Evolutionary conservation across 1,284 basidiomycete species (phyloP).

Genomic region (Heliocybe sulcata): DNA sequence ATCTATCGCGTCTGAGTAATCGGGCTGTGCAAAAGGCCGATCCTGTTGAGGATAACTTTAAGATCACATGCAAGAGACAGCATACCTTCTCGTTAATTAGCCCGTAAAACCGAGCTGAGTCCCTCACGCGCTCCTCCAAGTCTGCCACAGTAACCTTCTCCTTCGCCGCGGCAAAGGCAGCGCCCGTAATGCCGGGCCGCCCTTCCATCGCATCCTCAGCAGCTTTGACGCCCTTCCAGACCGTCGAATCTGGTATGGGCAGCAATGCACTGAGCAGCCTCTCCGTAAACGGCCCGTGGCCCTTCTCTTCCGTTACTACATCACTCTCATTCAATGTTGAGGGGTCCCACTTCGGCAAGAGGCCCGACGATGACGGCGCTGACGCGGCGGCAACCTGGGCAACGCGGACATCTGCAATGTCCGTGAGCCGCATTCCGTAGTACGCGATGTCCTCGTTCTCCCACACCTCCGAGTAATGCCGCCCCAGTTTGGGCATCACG

Average conservation of each 20-base stretch:
- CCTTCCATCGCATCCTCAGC: constrained; percentile 81
- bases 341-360: constrained; percentile 62
- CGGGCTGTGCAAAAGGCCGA: constrained; percentile 42
- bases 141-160: constrained; percentile 69
- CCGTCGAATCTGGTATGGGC: constrained; percentile 52
- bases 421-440: constrained; percentile 35
- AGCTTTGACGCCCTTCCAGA: constrained; percentile 70
- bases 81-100: constrained; percentile 50
- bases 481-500: constrained; percentile 80
- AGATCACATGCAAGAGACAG: constrained; percentile 4
- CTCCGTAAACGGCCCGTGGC: constrained; percentile 76
- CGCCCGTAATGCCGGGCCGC: constrained; percentile 64
- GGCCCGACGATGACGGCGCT: constrained; percentile 28
- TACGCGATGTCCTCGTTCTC: constrained; percentile 77
- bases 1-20: constrained; percentile 75
- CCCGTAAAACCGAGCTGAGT: constrained; percentile 68
- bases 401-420: constrained; percentile 20
- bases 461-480: constrained; percentile 88
- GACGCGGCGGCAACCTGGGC: constrained; percentile 21
- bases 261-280: constrained; percentile 74
- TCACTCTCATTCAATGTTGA: constrained; percentile 62
- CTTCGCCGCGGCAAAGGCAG: constrained; percentile 62
- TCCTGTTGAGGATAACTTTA: neutral
- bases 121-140: constrained; percentile 60
- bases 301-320: constrained; percentile 58